Percentiles rank a stretch among this genome's conserved stretches.
Conservation (phyloP, 2,329 filamentous ascomycete species). For the Fusarium scirpi region DNA sequence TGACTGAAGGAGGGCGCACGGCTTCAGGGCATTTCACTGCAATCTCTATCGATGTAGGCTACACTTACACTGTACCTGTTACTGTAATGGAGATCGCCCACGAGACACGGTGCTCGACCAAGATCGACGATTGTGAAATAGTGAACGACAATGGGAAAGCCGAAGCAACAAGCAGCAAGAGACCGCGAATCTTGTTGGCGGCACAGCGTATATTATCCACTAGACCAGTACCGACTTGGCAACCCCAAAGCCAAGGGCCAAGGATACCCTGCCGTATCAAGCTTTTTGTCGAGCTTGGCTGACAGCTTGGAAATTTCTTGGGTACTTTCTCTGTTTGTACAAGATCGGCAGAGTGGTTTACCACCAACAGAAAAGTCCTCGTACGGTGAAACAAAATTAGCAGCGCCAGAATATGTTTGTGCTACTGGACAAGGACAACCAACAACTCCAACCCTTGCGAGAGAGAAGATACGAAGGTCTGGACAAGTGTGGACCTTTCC, state of each 20-base stretch:
- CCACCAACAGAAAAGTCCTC: not conserved
- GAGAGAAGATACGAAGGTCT: slow-evolving; percentile 23
- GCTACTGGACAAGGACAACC: not conserved
- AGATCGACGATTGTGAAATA: slow-evolving; percentile 12
- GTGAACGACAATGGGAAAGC: not conserved
- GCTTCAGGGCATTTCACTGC: not conserved
- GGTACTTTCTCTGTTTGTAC: slow-evolving; percentile 1
- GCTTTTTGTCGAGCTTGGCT: slow-evolving; percentile 28
- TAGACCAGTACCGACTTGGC: slow-evolving; percentile 36
- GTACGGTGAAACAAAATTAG: slow-evolving; percentile 36
- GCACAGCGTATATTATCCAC: slow-evolving; percentile 6
- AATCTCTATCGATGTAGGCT: not conserved
- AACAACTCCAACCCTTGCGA: slow-evolving; percentile 25
- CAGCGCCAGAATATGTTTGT: slow-evolving; percentile 7
- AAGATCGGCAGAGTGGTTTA: slow-evolving; percentile 21
- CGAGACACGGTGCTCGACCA: slow-evolving; percentile 14
- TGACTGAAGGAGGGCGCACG: slow-evolving; percentile 16
- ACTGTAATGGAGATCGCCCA: slow-evolving; percentile 30
- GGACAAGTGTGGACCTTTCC: slow-evolving; percentile 18
- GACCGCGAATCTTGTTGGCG: not conserved
- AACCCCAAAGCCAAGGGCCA: not conserved
- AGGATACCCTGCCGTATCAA: slow-evolving; percentile 3
- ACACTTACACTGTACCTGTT: slow-evolving; percentile 13
- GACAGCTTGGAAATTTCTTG: slow-evolving; percentile 24
- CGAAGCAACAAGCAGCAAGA: not conserved